Conservation (phyloP, 2,329 filamentous ascomycete species). For the Fusarium cyanostomum region DNA sequence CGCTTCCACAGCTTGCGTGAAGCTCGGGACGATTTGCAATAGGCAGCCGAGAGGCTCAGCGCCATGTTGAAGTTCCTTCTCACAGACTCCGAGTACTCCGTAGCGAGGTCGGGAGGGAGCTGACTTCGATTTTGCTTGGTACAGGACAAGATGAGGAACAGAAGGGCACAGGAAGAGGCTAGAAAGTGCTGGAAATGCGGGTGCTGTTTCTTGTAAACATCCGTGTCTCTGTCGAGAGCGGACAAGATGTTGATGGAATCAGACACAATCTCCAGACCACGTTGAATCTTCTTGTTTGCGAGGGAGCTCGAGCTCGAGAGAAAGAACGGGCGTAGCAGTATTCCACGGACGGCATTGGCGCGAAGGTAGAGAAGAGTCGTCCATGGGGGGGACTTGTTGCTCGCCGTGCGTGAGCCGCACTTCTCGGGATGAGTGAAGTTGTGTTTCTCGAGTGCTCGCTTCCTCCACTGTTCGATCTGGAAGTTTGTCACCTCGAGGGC, state of each 20-base stretch:
- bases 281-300: constrained; percentile 20
- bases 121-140: constrained; percentile 26
- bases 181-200: constrained; percentile 25
- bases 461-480: constrained; percentile 44
- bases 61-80: constrained; percentile 26
- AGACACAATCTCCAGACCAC: constrained; percentile 20
- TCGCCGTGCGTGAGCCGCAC: constrained; percentile 12
- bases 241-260: constrained; percentile 24
- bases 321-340: constrained; percentile 23
- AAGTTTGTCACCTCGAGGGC: constrained; percentile 44
- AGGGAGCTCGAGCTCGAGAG: constrained; percentile 27
- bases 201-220: constrained; percentile 27
- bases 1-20: constrained; percentile 21
- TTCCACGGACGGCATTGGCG: constrained; percentile 25
- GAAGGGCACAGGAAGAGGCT: constrained; percentile 17
- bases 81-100: constrained; percentile 16
- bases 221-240: constrained; percentile 9
- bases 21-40: constrained; percentile 9
- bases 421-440: constrained; percentile 3
- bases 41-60: constrained; percentile 18
- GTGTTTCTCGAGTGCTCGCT: constrained; percentile 33
- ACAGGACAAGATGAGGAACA: constrained; percentile 24
- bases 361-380: constrained; percentile 21
- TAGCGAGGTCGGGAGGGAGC: constrained; percentile 7
- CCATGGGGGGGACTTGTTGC: constrained; percentile 23